Percentiles rank a stretch among this genome's conserved stretches.
Conservation (phyloP, 2,329 filamentous ascomycete species). For the Atkinsonella texensis region DNA sequence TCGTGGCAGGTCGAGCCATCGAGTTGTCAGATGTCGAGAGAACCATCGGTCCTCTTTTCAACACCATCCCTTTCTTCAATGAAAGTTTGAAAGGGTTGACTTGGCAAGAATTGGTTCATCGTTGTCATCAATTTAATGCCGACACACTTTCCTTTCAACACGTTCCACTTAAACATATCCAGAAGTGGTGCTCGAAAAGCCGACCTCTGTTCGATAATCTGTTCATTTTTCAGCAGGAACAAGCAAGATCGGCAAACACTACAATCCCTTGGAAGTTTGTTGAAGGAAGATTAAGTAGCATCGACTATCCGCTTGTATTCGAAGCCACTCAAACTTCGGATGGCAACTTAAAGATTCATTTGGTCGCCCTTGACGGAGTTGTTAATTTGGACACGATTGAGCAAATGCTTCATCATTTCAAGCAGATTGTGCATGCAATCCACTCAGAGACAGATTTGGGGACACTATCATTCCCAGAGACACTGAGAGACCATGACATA, state of each 20-base stretch:
- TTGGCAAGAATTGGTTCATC: constrained; percentile 47
- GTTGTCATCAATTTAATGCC: constrained; percentile 61
- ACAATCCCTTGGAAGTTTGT: constrained; percentile 41
- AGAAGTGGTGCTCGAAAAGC: constrained; percentile 59
- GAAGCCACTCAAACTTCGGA: constrained; percentile 49
- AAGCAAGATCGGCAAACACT: constrained; percentile 13
- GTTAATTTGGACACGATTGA: constrained; percentile 20
- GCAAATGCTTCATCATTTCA: constrained; percentile 28
- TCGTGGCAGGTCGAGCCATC: constrained; percentile 68
- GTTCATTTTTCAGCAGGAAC: constrained; percentile 64
- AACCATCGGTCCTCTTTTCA: constrained; percentile 76
- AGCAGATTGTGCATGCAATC: constrained; percentile 11
- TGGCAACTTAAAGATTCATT: constrained; percentile 38
- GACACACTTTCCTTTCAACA: constrained; percentile 56
- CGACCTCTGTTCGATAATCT: constrained; percentile 63
- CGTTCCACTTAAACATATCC: constrained; percentile 64
- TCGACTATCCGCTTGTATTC: constrained; percentile 67
- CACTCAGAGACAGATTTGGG: constrained; percentile 5
- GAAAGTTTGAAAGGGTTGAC: constrained; percentile 30
- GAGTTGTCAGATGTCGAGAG: constrained; percentile 52
- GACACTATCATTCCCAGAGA: background rate
- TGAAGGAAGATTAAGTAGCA: constrained; percentile 30
- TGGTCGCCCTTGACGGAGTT: constrained; percentile 43
- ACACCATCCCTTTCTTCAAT: constrained; percentile 66
- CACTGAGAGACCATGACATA: too few relatives aligned